Evolutionary conservation across 2,329 filamentous ascomycete species (phyloP).

Genomic region (Colletotrichum shisoi): DNA sequence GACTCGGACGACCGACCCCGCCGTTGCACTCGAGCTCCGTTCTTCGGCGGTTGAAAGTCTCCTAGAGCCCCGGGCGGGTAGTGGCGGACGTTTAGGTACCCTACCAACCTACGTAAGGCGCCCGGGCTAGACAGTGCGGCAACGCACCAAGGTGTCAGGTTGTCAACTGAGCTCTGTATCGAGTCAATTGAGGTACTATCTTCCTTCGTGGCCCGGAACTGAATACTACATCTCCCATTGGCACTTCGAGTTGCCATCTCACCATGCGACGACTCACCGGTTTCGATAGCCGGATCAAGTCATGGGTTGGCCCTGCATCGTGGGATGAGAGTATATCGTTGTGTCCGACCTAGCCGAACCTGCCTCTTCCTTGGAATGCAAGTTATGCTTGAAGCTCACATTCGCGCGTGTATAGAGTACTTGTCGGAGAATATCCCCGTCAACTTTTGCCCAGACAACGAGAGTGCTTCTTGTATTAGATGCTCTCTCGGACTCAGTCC

Average conservation of each 20-base stretch:
- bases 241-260: background rate
- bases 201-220: no score
- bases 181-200: background rate
- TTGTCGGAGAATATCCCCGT: background rate
- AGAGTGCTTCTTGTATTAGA: conserved; percentile 8
- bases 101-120: background rate
- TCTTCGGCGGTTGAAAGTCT: conserved; percentile 32
- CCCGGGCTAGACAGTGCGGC: background rate
- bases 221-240: background rate
- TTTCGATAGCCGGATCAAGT: no score
- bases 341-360: background rate
- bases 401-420: no score
- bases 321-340: no score
- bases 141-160: conserved; percentile 4
- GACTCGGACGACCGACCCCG: conserved; percentile 30
- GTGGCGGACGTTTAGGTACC: conserved; percentile 13
- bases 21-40: conserved; percentile 31
- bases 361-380: no score
- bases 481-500: background rate
- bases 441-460: conserved; percentile 12
- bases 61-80: conserved; percentile 26
- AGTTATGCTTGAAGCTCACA: background rate
- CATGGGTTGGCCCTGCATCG: background rate
- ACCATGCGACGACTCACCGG: no score
- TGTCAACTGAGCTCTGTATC: background rate